Percentiles rank a stretch among this genome's conserved stretches.
phyloP scores from a whole-genome alignment of 2,329 filamentous ascomycete genomes.

The Periconia sp. region DNA sequence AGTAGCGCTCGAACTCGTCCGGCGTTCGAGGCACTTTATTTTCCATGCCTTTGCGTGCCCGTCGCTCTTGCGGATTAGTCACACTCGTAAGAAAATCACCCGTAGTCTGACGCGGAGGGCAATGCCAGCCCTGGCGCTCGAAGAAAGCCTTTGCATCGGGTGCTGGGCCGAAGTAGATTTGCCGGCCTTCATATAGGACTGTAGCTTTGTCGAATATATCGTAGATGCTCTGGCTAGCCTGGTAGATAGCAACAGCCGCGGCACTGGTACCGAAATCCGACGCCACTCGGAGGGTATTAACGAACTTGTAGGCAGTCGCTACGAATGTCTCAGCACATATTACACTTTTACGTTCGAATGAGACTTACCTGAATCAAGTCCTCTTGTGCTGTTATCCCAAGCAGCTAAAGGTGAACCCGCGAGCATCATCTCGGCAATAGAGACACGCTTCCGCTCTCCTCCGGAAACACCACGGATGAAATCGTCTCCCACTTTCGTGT shows the following conservation, averaged over 20 bases:
- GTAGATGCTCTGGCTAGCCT: slow-evolving; percentile 59
- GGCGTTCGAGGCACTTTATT: slow-evolving; percentile 54
- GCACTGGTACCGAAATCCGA: slow-evolving; percentile 58
- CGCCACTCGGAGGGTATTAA: slow-evolving; percentile 57
- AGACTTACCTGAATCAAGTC: slow-evolving; percentile 45
- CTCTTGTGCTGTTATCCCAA: slow-evolving; percentile 55
- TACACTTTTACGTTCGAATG: not conserved
- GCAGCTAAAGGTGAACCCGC: slow-evolving; percentile 47
- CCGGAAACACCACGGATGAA: slow-evolving; percentile 68
- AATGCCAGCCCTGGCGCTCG: slow-evolving; percentile 70
- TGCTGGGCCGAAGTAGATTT: slow-evolving; percentile 77
- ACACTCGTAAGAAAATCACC: slow-evolving; percentile 80
- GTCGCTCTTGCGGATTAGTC: slow-evolving; percentile 57
- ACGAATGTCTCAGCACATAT: not conserved
- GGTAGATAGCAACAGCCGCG: slow-evolving; percentile 65
- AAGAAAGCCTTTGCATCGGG: slow-evolving; percentile 68
- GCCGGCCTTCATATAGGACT: slow-evolving; percentile 76
- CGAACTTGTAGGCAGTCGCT: slow-evolving; percentile 65
- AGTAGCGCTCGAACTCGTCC: slow-evolving; percentile 56
- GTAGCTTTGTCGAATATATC: slow-evolving; percentile 74
- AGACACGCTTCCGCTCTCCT: slow-evolving; percentile 67
- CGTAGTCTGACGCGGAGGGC: slow-evolving; percentile 70
- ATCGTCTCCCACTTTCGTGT: slow-evolving; percentile 63
- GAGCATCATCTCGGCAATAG: slow-evolving; percentile 61
- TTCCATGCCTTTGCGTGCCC: slow-evolving; percentile 50